Evolutionary conservation across 2,329 filamentous ascomycete genomes (phyloP), one percentile per base, ranked within the genome.

Genomic region (Aquanectria penicillioides): DNA sequence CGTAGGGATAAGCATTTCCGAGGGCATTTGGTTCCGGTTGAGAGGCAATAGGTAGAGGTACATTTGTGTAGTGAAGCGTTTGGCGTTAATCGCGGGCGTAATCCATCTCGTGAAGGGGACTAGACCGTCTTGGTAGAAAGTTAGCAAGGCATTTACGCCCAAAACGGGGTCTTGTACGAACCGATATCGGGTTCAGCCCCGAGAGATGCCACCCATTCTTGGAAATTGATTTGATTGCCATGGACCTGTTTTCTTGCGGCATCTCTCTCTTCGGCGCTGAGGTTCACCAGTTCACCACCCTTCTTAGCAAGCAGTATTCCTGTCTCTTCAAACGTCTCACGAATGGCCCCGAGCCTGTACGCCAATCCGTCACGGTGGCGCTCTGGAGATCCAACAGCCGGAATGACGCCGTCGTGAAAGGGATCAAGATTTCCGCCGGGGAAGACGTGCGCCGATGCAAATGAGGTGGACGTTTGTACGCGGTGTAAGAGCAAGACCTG

Each of bases 251-350:
- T 84, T 54, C 94, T 83, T 1, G 88, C 92, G 48, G 80, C 75
- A 49, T 93, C 89, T 23, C 89, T 80, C 57, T 88, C 85, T 1
- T 76, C 75, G 7, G 86, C 81, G 0, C 82, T 74, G 6, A 96
- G 73, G 34, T 87, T 82, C 25, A 95, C 76, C 48, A 94, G 75
- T 17, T 79, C 75, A 0, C 82, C 83, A 6, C 81, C 80, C 56
- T 63, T 69, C 51, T 73, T 80, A 0, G 92, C 92, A 3, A 98
- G 82, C 22, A 98, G 77, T 51, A 97, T 93, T 0, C 95, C 95
- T 64, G 91, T 94, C 78, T 98, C 95, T 74, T 99, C 95, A 71
- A 98, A 98, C 0, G 93, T 93, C 80, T 98, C 95, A 6, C 95
- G 83, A 20, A 98, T 86, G 0, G 94, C 95, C 6, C 90, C 93